Evolutionary conservation across 371 early-diverging fungal genomes (phyloP).

Genomic region (Mucor irregularis): DNA sequence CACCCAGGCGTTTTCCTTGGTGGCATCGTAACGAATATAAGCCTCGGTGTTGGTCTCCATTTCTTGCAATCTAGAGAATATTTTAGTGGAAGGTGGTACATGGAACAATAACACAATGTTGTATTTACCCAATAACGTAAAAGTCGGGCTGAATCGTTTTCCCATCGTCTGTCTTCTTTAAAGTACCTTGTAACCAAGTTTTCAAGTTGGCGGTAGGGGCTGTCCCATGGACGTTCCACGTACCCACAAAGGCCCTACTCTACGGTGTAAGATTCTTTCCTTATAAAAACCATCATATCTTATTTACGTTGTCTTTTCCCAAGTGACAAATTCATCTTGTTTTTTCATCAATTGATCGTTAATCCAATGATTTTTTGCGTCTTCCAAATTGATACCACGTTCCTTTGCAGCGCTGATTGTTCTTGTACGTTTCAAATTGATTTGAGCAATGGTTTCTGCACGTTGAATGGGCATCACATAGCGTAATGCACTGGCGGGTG

Average conservation of each 20-base stretch:
- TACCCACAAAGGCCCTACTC: conserved; percentile 81
- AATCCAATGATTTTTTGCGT: conserved; percentile 63
- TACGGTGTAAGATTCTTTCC: neutral
- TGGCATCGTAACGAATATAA: conserved; percentile 74
- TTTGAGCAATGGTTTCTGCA: conserved; percentile 32
- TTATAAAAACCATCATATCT: neutral
- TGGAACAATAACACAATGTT: neutral
- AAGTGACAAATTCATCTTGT: conserved; percentile 56
- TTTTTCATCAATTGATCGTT: conserved; percentile 53
- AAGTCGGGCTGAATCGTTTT: conserved; percentile 58
- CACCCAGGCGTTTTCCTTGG: conserved; percentile 82
- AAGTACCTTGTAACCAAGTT: conserved; percentile 64
- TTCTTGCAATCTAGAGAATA: conserved; percentile 76
- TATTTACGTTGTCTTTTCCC: conserved; percentile 46
- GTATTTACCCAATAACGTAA: conserved; percentile 69
- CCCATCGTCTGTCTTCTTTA: conserved; percentile 34
- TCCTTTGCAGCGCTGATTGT: conserved; percentile 17
- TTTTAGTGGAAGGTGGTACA: neutral
- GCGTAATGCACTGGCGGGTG: conserved; percentile 19
- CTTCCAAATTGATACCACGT: conserved; percentile 12
- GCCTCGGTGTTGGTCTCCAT: conserved; percentile 86
- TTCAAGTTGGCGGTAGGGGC: conserved; percentile 57
- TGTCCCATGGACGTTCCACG: conserved; percentile 92
- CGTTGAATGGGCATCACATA: conserved; percentile 40
- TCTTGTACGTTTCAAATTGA: conserved; percentile 35